A percentile compares a stretch with the other conserved stretches of the same genome.
These are phyloP conservation scores for Ocimum tenuiflorum DNA, from an alignment of 257 asterid genomes.

Conservation along the genomic window DNA sequence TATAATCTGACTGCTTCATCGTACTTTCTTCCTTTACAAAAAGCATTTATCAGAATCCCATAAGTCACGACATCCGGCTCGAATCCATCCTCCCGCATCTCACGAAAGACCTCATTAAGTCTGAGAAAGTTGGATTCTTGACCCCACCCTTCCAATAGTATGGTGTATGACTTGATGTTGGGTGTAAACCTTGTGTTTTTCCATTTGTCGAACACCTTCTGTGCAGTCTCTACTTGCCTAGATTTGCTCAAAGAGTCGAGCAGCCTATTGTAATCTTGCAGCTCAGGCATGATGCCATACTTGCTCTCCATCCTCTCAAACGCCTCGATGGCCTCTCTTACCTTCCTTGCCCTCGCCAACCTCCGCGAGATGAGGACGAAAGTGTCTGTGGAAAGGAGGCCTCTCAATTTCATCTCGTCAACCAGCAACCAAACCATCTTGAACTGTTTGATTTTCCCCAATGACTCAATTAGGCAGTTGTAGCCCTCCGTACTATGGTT, in stretches of 20 bases:
- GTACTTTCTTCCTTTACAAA: conserved; percentile 50
- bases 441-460: conserved; percentile 79
- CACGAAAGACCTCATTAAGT: conserved; percentile 61
- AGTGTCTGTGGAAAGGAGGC: conserved; percentile 43
- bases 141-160: conserved; percentile 80
- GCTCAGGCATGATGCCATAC: conserved; percentile 47
- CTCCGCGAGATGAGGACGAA: conserved; percentile 69
- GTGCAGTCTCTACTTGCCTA: conserved; percentile 53
- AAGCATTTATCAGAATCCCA: conserved; percentile 62
- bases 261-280: conserved; percentile 68
- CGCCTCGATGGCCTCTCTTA: conserved; percentile 59
- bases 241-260: conserved; percentile 74
- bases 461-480: conserved; percentile 61
- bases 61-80: conserved; percentile 70
- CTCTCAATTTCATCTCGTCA: conserved; percentile 52
- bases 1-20: conserved; percentile 45
- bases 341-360: conserved; percentile 68
- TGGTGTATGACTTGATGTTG: conserved; percentile 54
- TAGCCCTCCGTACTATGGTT: conserved; percentile 44
- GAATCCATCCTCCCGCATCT: conserved; percentile 60
- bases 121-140: conserved; percentile 49
- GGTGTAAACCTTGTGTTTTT: conserved; percentile 46
- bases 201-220: conserved; percentile 66
- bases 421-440: conserved; percentile 64
- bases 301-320: conserved; percentile 68